Conservation (phyloP, 352 stramenopile species). For the Phytophthora megakarya region DNA sequence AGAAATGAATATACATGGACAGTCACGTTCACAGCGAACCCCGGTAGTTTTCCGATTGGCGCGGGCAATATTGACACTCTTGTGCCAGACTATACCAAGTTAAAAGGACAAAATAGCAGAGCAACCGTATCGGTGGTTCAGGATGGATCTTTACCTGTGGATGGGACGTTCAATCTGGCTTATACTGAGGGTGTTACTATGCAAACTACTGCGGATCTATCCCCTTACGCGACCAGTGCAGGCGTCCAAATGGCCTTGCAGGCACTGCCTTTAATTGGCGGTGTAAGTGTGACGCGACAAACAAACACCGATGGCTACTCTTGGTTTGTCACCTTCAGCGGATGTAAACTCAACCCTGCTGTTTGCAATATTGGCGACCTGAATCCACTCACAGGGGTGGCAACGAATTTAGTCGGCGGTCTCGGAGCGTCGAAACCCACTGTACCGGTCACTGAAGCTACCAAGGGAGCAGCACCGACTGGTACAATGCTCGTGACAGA, state of each 20-base stretch:
- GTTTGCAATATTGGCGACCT: constrained; percentile 94
- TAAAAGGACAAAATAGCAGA: constrained; percentile 54
- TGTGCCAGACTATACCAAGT: constrained; percentile 40
- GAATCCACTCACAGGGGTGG: constrained; percentile 50
- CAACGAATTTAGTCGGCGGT: constrained; percentile 54
- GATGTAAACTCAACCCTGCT: constrained; percentile 62
- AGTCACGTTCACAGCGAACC: constrained; percentile 94
- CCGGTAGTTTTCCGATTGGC: constrained; percentile 91
- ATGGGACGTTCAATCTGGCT: constrained; percentile 64
- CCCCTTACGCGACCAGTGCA: constrained; percentile 53
- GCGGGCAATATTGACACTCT: constrained; percentile 63
- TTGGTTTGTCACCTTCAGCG: constrained; percentile 92
- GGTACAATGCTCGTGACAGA: constrained; percentile 70
- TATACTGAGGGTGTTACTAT: constrained; percentile 43
- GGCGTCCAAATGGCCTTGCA: constrained; percentile 57
- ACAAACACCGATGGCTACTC: constrained; percentile 76
- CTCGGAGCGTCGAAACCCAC: constrained; percentile 37
- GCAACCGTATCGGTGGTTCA: constrained; percentile 40
- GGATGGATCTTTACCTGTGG: constrained; percentile 60
- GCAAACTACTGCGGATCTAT: constrained; percentile 51
- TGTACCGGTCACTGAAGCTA: constrained; percentile 56
- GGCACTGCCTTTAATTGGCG: constrained; percentile 52
- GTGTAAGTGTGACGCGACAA: constrained; percentile 64
- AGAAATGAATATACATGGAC: constrained; percentile 93
- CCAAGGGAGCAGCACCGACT: constrained; percentile 56